Conservation (phyloP, 1,284 basidiomycete species). For the Ustilago curta region DNA sequence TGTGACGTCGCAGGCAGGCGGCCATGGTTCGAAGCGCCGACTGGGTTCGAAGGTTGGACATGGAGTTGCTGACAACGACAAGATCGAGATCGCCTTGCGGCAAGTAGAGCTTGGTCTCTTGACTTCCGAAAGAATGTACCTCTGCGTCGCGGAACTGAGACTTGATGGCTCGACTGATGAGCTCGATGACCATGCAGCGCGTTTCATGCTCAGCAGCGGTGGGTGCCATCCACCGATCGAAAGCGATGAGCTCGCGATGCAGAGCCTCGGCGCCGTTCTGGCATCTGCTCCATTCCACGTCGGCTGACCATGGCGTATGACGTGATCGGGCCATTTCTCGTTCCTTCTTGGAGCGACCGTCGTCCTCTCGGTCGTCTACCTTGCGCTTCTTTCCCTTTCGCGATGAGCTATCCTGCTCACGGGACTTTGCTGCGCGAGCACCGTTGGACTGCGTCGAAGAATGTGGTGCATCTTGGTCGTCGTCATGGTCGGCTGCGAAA, state of each 20-base stretch:
- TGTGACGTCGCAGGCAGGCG: conserved; percentile 71
- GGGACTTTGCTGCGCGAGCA: conserved; percentile 9
- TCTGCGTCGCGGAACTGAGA: conserved; percentile 81
- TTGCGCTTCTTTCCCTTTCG: conserved; percentile 58
- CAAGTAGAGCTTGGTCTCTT: conserved; percentile 92
- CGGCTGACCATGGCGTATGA: conserved; percentile 81
- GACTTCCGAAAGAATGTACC: conserved; percentile 90
- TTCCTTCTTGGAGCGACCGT: conserved; percentile 75
- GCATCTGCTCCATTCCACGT: conserved; percentile 83
- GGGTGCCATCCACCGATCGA: conserved; percentile 87
- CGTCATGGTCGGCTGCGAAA: conserved; percentile 42
- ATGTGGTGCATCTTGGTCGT: conserved; percentile 16
- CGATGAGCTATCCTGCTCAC: conserved; percentile 17
- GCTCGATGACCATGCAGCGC: conserved; percentile 79
- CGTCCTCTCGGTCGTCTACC: conserved; percentile 53
- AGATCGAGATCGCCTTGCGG: conserved; percentile 80
- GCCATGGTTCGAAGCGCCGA: conserved; percentile 71
- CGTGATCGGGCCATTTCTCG: conserved; percentile 75
- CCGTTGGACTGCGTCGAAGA: conserved; percentile 12
- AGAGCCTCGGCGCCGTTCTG: conserved; percentile 76
- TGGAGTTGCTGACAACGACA: conserved; percentile 71
- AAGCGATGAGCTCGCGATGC: conserved; percentile 73
- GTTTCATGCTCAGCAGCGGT: conserved; percentile 85
- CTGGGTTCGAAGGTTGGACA: conserved; percentile 69
- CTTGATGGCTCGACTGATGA: conserved; percentile 79